These are phyloP conservation scores for Saprolegnia diclina DNA, from an alignment of 352 stramenopile genomes.

Conservation along the genomic window DNA sequence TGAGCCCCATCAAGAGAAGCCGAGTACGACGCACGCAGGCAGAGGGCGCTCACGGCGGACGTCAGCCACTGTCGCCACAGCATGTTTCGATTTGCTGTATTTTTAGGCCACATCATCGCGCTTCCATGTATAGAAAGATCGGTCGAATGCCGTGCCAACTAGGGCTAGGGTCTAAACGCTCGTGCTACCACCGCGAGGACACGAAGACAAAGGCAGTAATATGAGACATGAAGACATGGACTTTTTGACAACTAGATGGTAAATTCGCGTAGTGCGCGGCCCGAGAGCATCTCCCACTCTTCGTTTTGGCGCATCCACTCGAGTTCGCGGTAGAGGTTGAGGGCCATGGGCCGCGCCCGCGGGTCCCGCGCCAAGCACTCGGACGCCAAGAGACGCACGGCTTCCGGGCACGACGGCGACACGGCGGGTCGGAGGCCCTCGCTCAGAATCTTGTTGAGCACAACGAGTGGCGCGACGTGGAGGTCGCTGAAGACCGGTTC, in stretches of 20 bases:
- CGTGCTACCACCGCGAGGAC: no score
- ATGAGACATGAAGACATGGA: no score
- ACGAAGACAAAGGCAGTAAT: no score
- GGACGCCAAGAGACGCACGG: background rate
- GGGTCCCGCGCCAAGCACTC: background rate
- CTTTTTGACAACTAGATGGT: background rate
- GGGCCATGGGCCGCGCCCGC: background rate
- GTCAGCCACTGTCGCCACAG: no score
- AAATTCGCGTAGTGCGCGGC: background rate
- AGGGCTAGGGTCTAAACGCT: no score
- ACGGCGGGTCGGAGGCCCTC: background rate
- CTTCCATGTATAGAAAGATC: no score
- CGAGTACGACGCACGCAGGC: no score
- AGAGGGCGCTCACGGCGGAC: no score
- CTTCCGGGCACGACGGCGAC: background rate
- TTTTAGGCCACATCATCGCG: no score
- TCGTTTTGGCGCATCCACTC: slow-evolving; percentile 2
- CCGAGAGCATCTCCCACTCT: background rate
- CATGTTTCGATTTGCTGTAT: no score
- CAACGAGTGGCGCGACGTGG: background rate
- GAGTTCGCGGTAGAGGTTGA: background rate
- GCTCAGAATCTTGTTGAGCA: background rate
- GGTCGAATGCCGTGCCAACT: no score
- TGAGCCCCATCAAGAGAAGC: no score
- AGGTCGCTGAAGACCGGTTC: background rate